A percentile compares a stretch with the other conserved stretches of the same genome.
Evolutionary conservation across 2,329 filamentous ascomycete genomes (phyloP).

Genomic region (Botrytis fabae): DNA sequence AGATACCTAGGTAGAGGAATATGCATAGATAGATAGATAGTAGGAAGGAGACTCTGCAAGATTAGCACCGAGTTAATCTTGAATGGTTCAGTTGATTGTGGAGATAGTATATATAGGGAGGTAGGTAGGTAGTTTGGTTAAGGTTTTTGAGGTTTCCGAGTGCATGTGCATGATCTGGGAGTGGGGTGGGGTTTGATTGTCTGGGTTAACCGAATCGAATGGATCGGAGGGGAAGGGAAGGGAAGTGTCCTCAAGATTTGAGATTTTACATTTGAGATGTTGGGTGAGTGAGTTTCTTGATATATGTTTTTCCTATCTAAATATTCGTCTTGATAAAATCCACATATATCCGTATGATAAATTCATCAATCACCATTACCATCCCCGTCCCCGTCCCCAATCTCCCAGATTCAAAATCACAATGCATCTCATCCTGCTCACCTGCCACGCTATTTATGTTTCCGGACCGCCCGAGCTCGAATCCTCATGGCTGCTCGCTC

Average conservation of each 20-base stretch:
- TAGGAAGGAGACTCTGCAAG: background rate
- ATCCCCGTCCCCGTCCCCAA: background rate
- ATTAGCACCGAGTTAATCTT: background rate
- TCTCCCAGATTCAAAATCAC: background rate
- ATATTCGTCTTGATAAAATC: background rate
- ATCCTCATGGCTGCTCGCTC: conserved; percentile 69
- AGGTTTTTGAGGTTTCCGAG: background rate
- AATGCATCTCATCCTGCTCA: conserved; percentile 67
- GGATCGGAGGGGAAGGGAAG: too few relatives aligned
- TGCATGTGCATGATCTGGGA: background rate
- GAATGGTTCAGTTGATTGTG: background rate
- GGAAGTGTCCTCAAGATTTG: background rate
- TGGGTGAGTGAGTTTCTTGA: background rate
- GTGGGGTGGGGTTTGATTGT: background rate
- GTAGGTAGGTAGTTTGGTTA: background rate
- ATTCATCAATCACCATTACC: background rate
- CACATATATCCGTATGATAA: background rate
- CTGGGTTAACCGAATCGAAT: background rate
- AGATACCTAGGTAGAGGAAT: background rate
- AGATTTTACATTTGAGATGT: background rate
- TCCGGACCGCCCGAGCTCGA: conserved; percentile 51
- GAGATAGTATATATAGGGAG: background rate
- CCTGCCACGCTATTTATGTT: conserved; percentile 79
- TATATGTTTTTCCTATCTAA: background rate
- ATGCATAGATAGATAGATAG: background rate